Base-by-base conservation (phyloP, 2,329 filamentous ascomycete species). In the Fusarium chuoi region DNA sequence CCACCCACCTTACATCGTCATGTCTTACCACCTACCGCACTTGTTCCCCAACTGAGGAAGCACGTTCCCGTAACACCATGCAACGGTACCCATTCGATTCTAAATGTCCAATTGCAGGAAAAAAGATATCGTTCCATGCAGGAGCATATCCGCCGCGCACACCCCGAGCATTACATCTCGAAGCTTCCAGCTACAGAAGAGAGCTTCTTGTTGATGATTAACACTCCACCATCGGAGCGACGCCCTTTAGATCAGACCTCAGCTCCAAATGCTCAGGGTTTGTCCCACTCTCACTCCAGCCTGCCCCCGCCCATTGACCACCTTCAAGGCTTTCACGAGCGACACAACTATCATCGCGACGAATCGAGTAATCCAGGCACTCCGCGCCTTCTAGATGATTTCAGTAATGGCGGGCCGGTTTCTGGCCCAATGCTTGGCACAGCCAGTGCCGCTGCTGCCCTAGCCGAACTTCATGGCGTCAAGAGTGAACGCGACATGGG, bases 61-160 rank as follows among this genome's bases (percentile, higher is more conserved):
- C 62, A 60, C 51, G 48, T 59, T 70, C 62, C 52, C 51, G 48
- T 70, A 56, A 51, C 66, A 71, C 41, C 64, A 66, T 71, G 62
- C 56, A 76, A 62, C 61, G 51, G 60, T 56, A 60, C 54, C 57
- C 57, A 70, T 78, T 74, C 77, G 80, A 76, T 63, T 68, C 64
- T 64, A 70, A 71, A 75, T 74, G 68, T 24, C 66, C 56, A 62
- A 74, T 75, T 76, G 82, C 84, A 97, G 94, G 94, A 97, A 87
- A 97, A 97, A 85, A 90, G 94, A 77, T 99, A 95, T 86, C 95
- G 96, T 83, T 98, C 96, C 73, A 98, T 99, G 94, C 96, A 98
- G 85, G 96, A 99, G 89, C 96, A 99, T 82, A 98, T 99, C 80
- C 94, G 96, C 79, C 92, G 96, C 83, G 96, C 96, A 77, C 96